Conservation (phyloP, 106 monocot genomes). For the Dendrobium catenatum region DNA sequence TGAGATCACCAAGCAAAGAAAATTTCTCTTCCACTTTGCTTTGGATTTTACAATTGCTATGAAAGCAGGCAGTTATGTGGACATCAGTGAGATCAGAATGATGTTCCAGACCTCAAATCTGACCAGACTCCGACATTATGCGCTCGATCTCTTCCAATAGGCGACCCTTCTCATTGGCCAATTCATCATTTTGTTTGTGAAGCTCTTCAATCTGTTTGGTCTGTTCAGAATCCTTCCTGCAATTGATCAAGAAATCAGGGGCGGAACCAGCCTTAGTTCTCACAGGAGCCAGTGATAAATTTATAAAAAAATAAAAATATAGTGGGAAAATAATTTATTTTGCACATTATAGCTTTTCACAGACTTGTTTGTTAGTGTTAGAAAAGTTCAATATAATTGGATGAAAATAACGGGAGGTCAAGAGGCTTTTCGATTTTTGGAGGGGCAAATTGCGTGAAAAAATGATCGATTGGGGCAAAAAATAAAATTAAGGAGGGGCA, state of each 20-base stretch:
- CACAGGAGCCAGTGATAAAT: not conserved
- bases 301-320: not conserved
- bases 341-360: no score
- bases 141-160: constrained; percentile 54
- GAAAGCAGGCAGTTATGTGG: not conserved
- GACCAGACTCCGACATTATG: constrained; percentile 23
- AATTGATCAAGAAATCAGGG: not conserved
- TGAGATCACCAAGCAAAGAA: not conserved
- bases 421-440: no score
- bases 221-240: constrained; percentile 57
- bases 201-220: constrained; percentile 53
- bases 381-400: no score
- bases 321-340: not conserved
- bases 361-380: no score
- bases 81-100: not conserved
- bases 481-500: no score
- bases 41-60: not conserved
- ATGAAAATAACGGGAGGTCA: no score
- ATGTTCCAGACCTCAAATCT: constrained; percentile 14
- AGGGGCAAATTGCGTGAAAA: no score
- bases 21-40: no score
- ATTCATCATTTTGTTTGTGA: constrained; percentile 43
- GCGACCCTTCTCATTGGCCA: constrained; percentile 33
- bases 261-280: no score
- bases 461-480: no score